These are phyloP conservation scores for Schizophyllum amplum DNA, from an alignment of 1,284 basidiomycete species.

Conservation along the genomic window DNA sequence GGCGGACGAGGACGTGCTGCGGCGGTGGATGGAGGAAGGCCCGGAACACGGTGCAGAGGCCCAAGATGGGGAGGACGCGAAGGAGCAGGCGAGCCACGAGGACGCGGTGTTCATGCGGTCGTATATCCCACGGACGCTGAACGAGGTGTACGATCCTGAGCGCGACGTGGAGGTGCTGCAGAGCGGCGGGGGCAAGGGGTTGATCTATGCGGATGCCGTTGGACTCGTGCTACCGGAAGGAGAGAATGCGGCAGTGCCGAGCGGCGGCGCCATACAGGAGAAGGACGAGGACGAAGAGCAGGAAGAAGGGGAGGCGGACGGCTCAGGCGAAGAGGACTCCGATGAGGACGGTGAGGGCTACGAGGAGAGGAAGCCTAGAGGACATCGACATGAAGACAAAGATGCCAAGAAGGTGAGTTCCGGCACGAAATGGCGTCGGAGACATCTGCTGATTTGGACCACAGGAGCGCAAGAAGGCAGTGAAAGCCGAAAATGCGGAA, in stretches of 20 bases:
- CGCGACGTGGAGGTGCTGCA: conserved; percentile 74
- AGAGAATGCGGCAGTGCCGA: conserved; percentile 3
- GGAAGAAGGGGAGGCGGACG: conserved; percentile 15
- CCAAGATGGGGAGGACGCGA: conserved; percentile 2
- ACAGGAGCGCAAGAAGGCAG: conserved; percentile 84
- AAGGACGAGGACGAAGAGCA: conserved; percentile 8
- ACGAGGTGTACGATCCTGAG: conserved; percentile 90
- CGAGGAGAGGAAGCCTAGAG: conserved; percentile 48
- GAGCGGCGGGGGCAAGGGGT: conserved; percentile 57
- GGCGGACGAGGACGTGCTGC: conserved; percentile 15
- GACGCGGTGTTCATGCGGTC: conserved; percentile 83
- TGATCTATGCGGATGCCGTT: conserved; percentile 84
- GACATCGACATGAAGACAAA: conserved; percentile 86
- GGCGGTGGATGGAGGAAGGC: background rate
- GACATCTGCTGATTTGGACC: conserved; percentile 10
- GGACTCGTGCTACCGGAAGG: conserved; percentile 50
- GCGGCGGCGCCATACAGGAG: conserved; percentile 8
- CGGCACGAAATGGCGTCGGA: background rate
- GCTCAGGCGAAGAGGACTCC: conserved; percentile 23
- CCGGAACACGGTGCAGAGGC: background rate
- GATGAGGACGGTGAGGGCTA: conserved; percentile 19
- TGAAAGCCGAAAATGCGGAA: conserved; percentile 82
- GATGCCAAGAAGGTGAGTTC: conserved; percentile 79
- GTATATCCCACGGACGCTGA: conserved; percentile 88
- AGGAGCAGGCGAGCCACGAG: conserved; percentile 39